Evolutionary conservation across 106 monocot genomes (phyloP), one percentile per base, ranked within the genome.

Genomic region (Dendrobium nobile): DNA sequence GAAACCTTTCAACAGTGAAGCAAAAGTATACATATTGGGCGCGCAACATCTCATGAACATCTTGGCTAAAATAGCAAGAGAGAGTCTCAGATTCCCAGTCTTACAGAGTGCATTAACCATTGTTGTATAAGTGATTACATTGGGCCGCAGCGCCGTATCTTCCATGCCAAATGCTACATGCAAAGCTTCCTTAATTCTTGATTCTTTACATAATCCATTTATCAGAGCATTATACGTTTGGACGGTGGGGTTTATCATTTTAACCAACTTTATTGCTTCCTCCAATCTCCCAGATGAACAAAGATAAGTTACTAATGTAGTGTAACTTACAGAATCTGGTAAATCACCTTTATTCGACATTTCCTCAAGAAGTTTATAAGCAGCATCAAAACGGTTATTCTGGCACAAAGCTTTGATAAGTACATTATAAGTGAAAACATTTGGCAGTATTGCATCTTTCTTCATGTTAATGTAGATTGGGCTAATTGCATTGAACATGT

Each of bases 341-440:
- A 24, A 70, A 68, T 86, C 87, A 26, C 88, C 93, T 58, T 84
- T 88, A 59, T 78, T 90, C 22, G 81, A 81, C 93, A 96, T 93
- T 77, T 96, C 93, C 37, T 75, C 7, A 2, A 96, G 88, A 65
- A 96, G 87, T 65, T 90, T 88, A 76, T 67, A 24, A 15, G 96
- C 92, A 72, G 84, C 88, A 83, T 93, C 93, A 5, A 89, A 68
- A 17, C 92, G 82, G 54, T 79, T 78, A 76, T 93, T 93, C 73
- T 80, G 85, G 84, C 96, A 96, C 79, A 96, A 43, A 17, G 92
- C 93, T 54, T 92, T 92, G 54, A 96, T 84, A 26, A 96, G 90
- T 2, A 96, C 82, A 72, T 96, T 96, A 73, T 90, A 92, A 9
- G 93, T 96, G 81, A 86, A 96, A 16, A 92, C 79, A 82, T 96